Conservation (phyloP, 345 rosid species). For the Euphorbia pulcherrima region DNA sequence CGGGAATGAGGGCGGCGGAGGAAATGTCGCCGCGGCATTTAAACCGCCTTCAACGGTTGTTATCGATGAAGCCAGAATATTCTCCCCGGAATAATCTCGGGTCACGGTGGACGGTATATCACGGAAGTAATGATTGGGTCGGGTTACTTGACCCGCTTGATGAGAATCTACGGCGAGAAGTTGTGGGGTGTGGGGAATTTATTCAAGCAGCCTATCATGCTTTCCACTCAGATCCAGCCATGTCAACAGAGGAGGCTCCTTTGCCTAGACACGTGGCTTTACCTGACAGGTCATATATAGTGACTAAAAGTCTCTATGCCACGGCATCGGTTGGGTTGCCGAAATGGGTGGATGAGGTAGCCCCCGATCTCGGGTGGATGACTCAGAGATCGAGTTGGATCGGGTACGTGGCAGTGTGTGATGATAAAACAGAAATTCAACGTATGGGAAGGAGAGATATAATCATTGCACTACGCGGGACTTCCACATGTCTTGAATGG, state of each 20-base stretch:
- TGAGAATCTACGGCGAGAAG: conserved; percentile 60
- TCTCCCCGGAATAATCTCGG: conserved; percentile 78
- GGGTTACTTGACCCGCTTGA: conserved; percentile 59
- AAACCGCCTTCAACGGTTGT: conserved; percentile 61
- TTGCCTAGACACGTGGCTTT: conserved; percentile 55
- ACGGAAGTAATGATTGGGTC: conserved; percentile 46
- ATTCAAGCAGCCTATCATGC: conserved; percentile 53
- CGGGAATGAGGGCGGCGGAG: conserved; percentile 73
- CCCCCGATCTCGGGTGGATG: conserved; percentile 88
- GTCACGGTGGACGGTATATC: conserved; percentile 71
- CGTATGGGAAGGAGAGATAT: conserved; percentile 95
- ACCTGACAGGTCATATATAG: conserved; percentile 61
- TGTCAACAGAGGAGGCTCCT: conserved; percentile 49
- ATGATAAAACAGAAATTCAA: conserved; percentile 69
- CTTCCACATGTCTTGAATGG: conserved; percentile 92
- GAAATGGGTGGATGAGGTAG: conserved; percentile 73
- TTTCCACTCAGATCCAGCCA: conserved; percentile 75
- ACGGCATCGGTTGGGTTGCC: conserved; percentile 81
- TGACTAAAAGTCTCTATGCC: conserved; percentile 80
- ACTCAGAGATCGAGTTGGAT: conserved; percentile 92
- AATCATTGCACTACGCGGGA: conserved; percentile 82
- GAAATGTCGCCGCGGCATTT: conserved; percentile 84
- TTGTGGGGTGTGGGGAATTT: conserved; percentile 54
- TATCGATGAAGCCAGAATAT: conserved; percentile 64
- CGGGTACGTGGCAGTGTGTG: conserved; percentile 91